Evolutionary conservation across 2,329 filamentous ascomycete species (phyloP).

Genomic region (Pseudonectria foliicola): DNA sequence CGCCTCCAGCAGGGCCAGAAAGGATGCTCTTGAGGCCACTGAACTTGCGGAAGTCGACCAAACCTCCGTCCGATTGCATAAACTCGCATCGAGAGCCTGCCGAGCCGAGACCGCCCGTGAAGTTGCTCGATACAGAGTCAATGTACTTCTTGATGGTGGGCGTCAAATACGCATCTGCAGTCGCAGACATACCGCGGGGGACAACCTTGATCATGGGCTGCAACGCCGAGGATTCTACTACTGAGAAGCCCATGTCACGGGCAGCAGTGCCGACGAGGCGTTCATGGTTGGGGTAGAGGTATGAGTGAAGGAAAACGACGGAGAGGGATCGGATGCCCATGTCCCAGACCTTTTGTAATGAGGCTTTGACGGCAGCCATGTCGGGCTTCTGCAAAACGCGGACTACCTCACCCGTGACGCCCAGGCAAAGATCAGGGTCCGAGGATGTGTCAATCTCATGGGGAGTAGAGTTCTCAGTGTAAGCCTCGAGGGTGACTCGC

Average conservation of each 20-base stretch:
- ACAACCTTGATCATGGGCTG: constrained; percentile 36
- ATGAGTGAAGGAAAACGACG: constrained; percentile 66
- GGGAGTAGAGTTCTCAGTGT: constrained; percentile 51
- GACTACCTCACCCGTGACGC: constrained; percentile 60
- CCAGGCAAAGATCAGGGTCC: constrained; percentile 53
- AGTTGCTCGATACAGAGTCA: constrained; percentile 20
- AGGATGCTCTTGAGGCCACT: constrained; percentile 64
- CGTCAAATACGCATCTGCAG: constrained; percentile 31
- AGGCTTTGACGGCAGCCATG: constrained; percentile 41
- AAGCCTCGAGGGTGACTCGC: constrained; percentile 64
- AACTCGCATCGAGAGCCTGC: not conserved
- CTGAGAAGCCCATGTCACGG: constrained; percentile 33
- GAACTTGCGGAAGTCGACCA: constrained; percentile 53
- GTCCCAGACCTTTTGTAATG: constrained; percentile 54
- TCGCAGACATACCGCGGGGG: constrained; percentile 33
- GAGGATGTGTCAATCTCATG: constrained; percentile 2
- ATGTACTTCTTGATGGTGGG: constrained; percentile 16
- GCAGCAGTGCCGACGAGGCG: constrained; percentile 27
- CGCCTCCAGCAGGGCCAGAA: constrained; percentile 69
- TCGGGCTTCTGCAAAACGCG: constrained; percentile 55
- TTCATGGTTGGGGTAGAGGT: constrained; percentile 52
- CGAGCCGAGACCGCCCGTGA: constrained; percentile 6
- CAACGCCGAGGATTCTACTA: constrained; percentile 24
- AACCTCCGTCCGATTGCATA: constrained; percentile 16
- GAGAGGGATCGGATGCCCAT: constrained; percentile 45